Percentiles rank a stretch among this genome's conserved stretches.
These are phyloP conservation scores for Dillenia turbinata DNA, from an alignment of 164 flowering plant genomes.

Conservation along the genomic window DNA sequence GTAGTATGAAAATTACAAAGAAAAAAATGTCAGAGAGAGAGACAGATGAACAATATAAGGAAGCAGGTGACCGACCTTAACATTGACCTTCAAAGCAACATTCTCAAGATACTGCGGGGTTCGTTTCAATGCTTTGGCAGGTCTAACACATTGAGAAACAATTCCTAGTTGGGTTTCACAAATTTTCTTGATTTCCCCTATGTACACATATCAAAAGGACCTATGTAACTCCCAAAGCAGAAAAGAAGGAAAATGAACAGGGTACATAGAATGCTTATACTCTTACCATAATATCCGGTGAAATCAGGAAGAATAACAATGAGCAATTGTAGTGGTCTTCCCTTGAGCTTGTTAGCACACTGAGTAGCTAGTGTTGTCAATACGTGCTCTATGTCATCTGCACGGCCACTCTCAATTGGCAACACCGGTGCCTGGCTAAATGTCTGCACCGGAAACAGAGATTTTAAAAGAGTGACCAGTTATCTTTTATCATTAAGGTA, in stretches of 20 bases:
- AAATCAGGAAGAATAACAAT: slow-evolving; percentile 71
- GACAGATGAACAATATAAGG: neutral
- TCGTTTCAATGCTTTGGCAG: slow-evolving; percentile 8
- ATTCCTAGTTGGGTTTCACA: slow-evolving; percentile 35
- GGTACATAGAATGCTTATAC: neutral
- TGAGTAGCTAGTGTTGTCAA: slow-evolving; percentile 13
- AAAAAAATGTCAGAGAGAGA: neutral
- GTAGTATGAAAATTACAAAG: neutral
- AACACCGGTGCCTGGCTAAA: slow-evolving; percentile 11
- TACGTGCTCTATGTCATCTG: slow-evolving; percentile 12
- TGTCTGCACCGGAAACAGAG: slow-evolving; percentile 31
- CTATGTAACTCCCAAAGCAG: neutral
- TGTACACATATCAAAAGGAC: neutral
- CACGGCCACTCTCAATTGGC: slow-evolving; percentile 43
- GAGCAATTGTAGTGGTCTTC: slow-evolving; percentile 51
- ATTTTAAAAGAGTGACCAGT: slow-evolving; percentile 8
- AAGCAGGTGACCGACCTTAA: slow-evolving; percentile 34
- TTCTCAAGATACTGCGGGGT: slow-evolving; percentile 24
- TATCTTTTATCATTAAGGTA: neutral
- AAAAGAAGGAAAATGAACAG: neutral
- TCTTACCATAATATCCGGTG: slow-evolving; percentile 69
- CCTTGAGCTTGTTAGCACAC: neutral
- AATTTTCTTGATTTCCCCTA: slow-evolving; percentile 26
- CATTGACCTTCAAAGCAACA: slow-evolving; percentile 38
- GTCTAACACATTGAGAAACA: slow-evolving; percentile 28